Base-by-base conservation (phyloP, 352 stramenopile species). In the Globisporangium polare region DNA sequence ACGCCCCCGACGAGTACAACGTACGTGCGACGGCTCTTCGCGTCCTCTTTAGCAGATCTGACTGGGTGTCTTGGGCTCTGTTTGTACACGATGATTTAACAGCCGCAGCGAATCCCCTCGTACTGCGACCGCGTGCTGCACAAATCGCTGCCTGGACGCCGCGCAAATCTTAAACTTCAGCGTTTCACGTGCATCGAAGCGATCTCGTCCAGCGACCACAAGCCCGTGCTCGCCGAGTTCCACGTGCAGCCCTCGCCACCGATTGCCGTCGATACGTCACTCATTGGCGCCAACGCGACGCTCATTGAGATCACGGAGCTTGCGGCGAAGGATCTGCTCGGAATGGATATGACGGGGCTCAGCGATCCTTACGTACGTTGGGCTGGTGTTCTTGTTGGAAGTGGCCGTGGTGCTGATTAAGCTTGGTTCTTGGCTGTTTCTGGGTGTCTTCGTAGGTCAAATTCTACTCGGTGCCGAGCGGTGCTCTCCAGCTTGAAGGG, bases 51-150 rank as follows among this genome's bases (percentile, higher is more conserved):
- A 24, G 13, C 13, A 35, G 13, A 5, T 20, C 12, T 22, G 12
- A 7, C 18, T 20, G 5, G 4, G 4, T 22, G 9, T 33, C 22
- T 20, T 35, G 46, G 17, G 24, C 2, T 33, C 22, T 53, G 20
- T 37, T 20, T 46, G 7, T 45, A 15, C 31, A 24, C 45, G 5
- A 17, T 0, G 15, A 12, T 1, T 5, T 42, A 61, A 58, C 52
- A 90, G 79, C 69, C 80, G 0, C 79, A 95, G 33, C 80, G 88
- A 29, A 71, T 92, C 31, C 88, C 86, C 17, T 95, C 86, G 0
- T 95, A 92, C 54, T 95, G 85, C 61, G 86, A 96, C 55, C 81
- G 88, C 33, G 72, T 96, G 27, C 62, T 96, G 53, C 77, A 92
- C 66, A 92, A 88, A 53, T 96, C 86, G 26, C 63, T 95, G 2